Evolutionary conservation across 192 early-diverging fungal genomes (phyloP).

Genomic region (Rhizophagus sp.): DNA sequence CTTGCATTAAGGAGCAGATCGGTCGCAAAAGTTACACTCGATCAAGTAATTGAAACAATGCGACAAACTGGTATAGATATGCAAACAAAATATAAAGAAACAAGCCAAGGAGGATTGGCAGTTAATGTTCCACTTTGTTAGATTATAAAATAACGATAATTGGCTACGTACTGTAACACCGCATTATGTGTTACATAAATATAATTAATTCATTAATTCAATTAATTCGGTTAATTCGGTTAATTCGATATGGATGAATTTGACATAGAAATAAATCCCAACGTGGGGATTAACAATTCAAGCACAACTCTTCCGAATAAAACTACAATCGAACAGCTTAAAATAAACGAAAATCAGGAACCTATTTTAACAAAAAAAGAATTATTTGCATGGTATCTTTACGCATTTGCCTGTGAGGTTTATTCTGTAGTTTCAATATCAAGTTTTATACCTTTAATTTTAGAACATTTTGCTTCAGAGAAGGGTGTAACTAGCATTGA

Average conservation of each 20-base stretch:
- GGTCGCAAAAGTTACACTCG: slow-evolving; percentile 87
- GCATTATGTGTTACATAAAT: neutral
- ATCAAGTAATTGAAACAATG: slow-evolving; percentile 96
- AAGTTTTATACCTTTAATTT: slow-evolving; percentile 44
- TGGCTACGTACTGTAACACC: neutral
- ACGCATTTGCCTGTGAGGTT: slow-evolving; percentile 45
- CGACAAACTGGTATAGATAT: slow-evolving; percentile 89
- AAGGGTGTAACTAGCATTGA: slow-evolving; percentile 38
- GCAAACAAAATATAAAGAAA: slow-evolving; percentile 98
- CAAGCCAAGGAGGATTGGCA: slow-evolving; percentile 88
- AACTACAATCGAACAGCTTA: neutral
- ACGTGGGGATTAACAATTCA: neutral
- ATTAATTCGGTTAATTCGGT: too few species aligned
- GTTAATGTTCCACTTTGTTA: slow-evolving; percentile 85
- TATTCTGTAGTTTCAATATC: slow-evolving; percentile 44
- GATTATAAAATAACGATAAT: neutral
- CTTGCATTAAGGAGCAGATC: slow-evolving; percentile 88
- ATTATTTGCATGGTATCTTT: slow-evolving; percentile 34
- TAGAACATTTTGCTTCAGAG: slow-evolving; percentile 38
- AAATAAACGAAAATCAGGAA: neutral
- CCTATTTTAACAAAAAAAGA: slow-evolving; percentile 17
- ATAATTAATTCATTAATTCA: neutral
- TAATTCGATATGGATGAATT: neutral
- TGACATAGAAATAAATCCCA: neutral
- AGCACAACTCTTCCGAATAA: neutral